Evolutionary conservation across 2,329 filamentous ascomycete genomes (phyloP), one percentile per base, ranked within the genome.

Genomic region (Colletotrichum spaethianum): DNA sequence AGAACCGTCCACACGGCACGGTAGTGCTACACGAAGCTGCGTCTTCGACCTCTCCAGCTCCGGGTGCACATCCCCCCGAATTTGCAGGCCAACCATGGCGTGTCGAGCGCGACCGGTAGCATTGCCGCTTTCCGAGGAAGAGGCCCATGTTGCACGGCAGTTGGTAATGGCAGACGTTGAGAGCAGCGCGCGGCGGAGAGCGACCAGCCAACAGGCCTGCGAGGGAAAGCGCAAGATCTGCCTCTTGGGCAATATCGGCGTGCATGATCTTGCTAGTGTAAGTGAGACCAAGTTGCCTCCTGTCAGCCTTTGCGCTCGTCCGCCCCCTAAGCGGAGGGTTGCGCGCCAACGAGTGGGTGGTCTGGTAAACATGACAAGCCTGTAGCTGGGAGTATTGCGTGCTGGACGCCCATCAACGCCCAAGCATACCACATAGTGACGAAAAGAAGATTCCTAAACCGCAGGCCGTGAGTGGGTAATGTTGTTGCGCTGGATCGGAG

Each of bases 221-320:
- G 48, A 61, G 33, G 38, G 16, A 44, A 52, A 38, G 55, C 23
- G 64, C 63, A 26, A 74, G 69, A 73, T 74, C 69, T 73, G 59
- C 61, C 33, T 64, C 38, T 33, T 26, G 36, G 12, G 42, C 60
- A 68, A 40, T 50, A 61, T 62, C 20, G 33, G 57, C 16, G 64
- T 73, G 72, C 69, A 74, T 73, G 64, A 74, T 73, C 64, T 74
- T 67, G 60, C 4, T 38, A n/a, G n/a, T n/a, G n/a, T n/a, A 63
- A 67, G 63, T 67, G 60, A 72, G 46, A 64, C 67, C 33, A 33
- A 18, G 12, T 28, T 40, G 53, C 36, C 20, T 42, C 40, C 44
- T 36, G 28, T 40, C 44, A 60, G 26, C 63, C 33, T 23, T 20
- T 20, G 31, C 26, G 40, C 3, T 28, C 16, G 46, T 52, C 33